phyloP scores from a whole-genome alignment of 768 basidiomycete species.

The Kwoniella sp. region DNA sequence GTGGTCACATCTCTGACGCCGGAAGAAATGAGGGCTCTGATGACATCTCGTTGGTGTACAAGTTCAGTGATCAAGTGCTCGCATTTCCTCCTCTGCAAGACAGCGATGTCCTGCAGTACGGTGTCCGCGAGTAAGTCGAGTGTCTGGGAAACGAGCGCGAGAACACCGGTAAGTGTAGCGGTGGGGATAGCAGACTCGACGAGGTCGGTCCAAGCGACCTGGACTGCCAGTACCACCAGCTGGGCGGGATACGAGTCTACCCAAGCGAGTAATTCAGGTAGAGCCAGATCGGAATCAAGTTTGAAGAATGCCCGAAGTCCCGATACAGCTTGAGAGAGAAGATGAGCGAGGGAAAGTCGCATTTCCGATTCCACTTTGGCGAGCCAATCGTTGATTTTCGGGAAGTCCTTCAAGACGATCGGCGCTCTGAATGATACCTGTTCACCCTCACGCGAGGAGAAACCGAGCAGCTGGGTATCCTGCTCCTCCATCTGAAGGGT shows the following conservation, averaged over 20 bases:
- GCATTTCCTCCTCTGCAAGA: slow-evolving; percentile 94
- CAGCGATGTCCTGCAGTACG: slow-evolving; percentile 82
- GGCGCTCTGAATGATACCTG: slow-evolving; percentile 81
- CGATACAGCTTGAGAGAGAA: slow-evolving; percentile 74
- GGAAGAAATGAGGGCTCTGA: slow-evolving; percentile 72
- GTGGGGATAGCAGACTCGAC: slow-evolving; percentile 64
- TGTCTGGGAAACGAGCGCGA: slow-evolving; percentile 75
- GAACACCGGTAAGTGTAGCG: slow-evolving; percentile 63
- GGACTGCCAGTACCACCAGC: slow-evolving; percentile 90
- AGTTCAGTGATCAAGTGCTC: slow-evolving; percentile 98
- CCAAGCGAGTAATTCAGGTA: slow-evolving; percentile 77
- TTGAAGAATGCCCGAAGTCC: slow-evolving; percentile 83
- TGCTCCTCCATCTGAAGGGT: slow-evolving; percentile 73
- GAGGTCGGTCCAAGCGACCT: slow-evolving; percentile 88
- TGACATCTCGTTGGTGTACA: slow-evolving; percentile 96
- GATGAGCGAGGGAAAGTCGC: slow-evolving; percentile 80
- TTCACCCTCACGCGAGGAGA: slow-evolving; percentile 95
- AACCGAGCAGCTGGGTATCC: slow-evolving; percentile 85
- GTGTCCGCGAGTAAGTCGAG: slow-evolving; percentile 96
- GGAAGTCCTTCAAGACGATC: slow-evolving; percentile 85
- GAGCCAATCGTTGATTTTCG: slow-evolving; percentile 99
- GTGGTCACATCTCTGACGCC: slow-evolving; percentile 66
- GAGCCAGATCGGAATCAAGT: slow-evolving; percentile 62
- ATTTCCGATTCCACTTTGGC: slow-evolving; percentile 89
- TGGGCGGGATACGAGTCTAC: slow-evolving; percentile 94